phyloP scores from a whole-genome alignment of 2,329 filamentous ascomycete genomes.

The Rhynchosporium secalis region DNA sequence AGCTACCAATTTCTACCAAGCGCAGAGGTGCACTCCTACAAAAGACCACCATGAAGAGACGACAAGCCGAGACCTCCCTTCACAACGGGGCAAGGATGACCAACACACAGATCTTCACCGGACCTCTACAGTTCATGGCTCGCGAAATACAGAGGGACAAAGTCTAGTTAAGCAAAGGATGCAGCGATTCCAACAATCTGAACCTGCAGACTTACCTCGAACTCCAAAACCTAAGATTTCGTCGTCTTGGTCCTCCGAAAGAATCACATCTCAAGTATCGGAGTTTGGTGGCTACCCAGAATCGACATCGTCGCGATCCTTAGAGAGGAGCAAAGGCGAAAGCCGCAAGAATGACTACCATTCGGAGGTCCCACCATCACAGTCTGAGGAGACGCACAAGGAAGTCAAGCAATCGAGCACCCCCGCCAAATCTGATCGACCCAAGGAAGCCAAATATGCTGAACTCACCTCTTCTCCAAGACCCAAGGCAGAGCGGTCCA shows the following conservation, averaged over 20 bases:
- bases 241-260: slow-evolving; percentile 7
- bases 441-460: slow-evolving; percentile 34
- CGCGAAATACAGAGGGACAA: slow-evolving; percentile 17
- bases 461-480: slow-evolving; percentile 31
- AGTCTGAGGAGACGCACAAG: background rate
- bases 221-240: slow-evolving; percentile 8
- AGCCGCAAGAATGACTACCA: background rate
- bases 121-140: slow-evolving; percentile 27
- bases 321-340: slow-evolving; percentile 29
- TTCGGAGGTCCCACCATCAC: background rate
- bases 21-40: slow-evolving; percentile 19
- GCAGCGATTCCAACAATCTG: slow-evolving; percentile 28
- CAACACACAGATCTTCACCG: slow-evolving; percentile 29
- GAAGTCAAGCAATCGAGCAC: slow-evolving; percentile 2
- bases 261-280: background rate
- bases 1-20: slow-evolving; percentile 25
- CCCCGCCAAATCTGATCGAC: slow-evolving; percentile 16
- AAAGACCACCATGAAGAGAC: slow-evolving; percentile 22
- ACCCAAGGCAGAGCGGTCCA: slow-evolving; percentile 33
- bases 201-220: slow-evolving; percentile 14
- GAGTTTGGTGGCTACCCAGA: background rate
- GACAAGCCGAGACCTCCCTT: slow-evolving; percentile 24
- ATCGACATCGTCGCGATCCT: slow-evolving; percentile 10
- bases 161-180: slow-evolving; percentile 32
- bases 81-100: slow-evolving; percentile 24